Base-by-base conservation (phyloP, 176 grass and related monocot genomes). In the Pontederia paniculata region DNA sequence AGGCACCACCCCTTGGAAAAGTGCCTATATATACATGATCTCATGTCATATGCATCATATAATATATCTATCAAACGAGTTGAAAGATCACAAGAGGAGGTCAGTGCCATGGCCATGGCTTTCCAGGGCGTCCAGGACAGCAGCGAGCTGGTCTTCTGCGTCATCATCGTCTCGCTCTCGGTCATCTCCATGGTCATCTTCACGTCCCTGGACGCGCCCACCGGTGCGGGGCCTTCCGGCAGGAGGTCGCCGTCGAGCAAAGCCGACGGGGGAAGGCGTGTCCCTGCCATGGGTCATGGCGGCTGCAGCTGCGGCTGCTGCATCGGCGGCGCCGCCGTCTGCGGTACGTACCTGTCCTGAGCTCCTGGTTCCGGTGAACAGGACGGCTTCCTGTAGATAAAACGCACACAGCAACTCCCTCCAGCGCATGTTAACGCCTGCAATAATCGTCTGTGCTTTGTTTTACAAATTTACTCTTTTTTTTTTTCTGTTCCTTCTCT, bases 301-400 rank as follows among this genome's bases (percentile, higher is more conserved):
- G 83, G 78, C 42, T 65, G 78, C 66, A 52, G 60, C 62, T 82
- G 83, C 74, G 78, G 74, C 18, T 74, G 70, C 0, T 74, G 78
- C 78, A 13, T 67, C 67, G 9, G 41, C 14, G 75, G 67, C 62
- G 37, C 47, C 51, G 66, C 66, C 44, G 83, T 78, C 53, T 87
- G 78, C 60, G 74, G 74, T 56, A 82, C 75, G 62, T 87, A 87
- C 67, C 78, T 82, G 15, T 82, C 74, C 54, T 82, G 64, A 79
- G 25, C 25, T 31, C 25, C 25, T 31, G 25, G 25, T 31, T 31
- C 25, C 2, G 1, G 5, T 31, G 25, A 31, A 31, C 25, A 31
- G 25, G 25, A 5, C 25, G 25, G 12, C 8, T 50, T 50, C 4
- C 9, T 54, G 52, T 54, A 22, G 52, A 22, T 19, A 54, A 54